A percentile compares a stretch with the other conserved stretches of the same genome.
phyloP scores from a whole-genome alignment of 768 basidiomycete genomes.

The Panellus pusillus region DNA sequence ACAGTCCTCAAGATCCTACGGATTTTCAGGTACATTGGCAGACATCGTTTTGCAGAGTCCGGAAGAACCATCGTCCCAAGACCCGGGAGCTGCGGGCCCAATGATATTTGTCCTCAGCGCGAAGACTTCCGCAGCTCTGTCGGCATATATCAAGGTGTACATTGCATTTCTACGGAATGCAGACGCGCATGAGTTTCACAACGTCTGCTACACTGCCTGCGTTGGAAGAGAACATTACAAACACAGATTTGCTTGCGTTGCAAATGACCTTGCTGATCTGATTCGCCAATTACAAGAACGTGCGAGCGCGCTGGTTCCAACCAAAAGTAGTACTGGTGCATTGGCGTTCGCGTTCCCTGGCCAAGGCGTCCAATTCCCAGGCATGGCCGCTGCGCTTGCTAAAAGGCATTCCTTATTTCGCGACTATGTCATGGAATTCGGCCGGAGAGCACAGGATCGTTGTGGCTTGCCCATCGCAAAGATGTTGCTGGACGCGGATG shows the following conservation, averaged over 20 bases:
- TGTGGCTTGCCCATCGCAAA: slow-evolving; percentile 3
- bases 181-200: neutral
- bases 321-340: neutral
- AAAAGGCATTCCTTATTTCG: neutral
- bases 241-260: slow-evolving; percentile 15
- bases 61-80: neutral
- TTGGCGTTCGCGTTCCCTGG: slow-evolving; percentile 15
- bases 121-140: slow-evolving; percentile 11
- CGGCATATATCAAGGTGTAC: slow-evolving; percentile 8
- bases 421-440: neutral
- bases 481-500: neutral
- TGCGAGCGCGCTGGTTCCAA: neutral
- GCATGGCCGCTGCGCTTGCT: slow-evolving; percentile 14
- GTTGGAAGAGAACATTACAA: slow-evolving; percentile 17
- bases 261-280: slow-evolving; percentile 5
- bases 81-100: neutral
- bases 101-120: slow-evolving; percentile 19
- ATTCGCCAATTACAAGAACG: slow-evolving; percentile 1
- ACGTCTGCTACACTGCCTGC: slow-evolving; percentile 16
- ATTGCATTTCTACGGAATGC: slow-evolving; percentile 4
- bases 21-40: slow-evolving; percentile 16
- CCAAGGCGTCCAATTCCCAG: slow-evolving; percentile 14
- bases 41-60: slow-evolving; percentile 11
- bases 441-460: neutral
- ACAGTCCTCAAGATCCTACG: slow-evolving; percentile 11